Evolutionary conservation across 192 early-diverging fungal species (phyloP).

Genomic region (Podila horticola): DNA sequence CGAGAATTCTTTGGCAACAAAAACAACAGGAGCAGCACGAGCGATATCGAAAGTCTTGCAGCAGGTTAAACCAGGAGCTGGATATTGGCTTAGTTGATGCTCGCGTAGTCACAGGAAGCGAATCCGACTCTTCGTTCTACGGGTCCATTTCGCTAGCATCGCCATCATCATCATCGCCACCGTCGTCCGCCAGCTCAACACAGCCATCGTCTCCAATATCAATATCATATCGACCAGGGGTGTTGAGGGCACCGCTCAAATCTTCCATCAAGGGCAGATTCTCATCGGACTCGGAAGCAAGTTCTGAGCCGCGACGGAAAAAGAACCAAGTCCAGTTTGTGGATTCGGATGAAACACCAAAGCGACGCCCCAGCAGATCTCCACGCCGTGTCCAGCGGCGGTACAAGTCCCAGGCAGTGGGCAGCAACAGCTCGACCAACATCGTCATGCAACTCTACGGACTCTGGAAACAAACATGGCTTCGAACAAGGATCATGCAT

Average conservation of each 20-base stretch:
- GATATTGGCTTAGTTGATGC: neutral
- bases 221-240: neutral
- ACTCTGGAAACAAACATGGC: constrained; percentile 50
- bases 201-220: neutral
- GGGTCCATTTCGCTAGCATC: neutral
- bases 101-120: neutral
- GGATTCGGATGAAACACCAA: constrained; percentile 9
- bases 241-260: constrained; percentile 14
- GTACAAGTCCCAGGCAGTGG: neutral
- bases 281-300: constrained; percentile 15
- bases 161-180: neutral
- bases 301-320: constrained; percentile 19
- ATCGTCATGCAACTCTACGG: constrained; percentile 31
- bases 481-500: constrained; percentile 48
- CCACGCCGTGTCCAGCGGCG: neutral
- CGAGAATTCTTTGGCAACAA: constrained; percentile 41
- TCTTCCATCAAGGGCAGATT: constrained; percentile 10
- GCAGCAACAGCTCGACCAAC: neutral
- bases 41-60: constrained; percentile 41
- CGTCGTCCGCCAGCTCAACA: neutral
- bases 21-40: constrained; percentile 52
- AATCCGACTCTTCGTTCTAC: neutral
- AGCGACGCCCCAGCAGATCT: constrained; percentile 4
- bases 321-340: constrained; percentile 41
- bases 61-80: constrained; percentile 26